Evolutionary conservation across 768 basidiomycete species (phyloP).

Genomic region (Holtermannia corniformis): DNA sequence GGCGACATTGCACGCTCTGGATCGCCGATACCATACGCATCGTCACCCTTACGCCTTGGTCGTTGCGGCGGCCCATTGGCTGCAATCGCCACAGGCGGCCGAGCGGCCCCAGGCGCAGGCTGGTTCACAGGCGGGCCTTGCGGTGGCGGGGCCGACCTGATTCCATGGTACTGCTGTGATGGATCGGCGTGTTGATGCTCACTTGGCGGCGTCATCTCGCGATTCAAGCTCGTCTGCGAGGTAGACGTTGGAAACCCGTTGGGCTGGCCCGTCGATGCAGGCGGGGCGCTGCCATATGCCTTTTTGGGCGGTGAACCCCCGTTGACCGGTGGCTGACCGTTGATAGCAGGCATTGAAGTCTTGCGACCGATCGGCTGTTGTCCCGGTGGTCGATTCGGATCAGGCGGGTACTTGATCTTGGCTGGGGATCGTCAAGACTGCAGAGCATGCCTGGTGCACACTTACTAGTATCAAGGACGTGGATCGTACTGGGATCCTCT

Average conservation of each 20-base stretch:
- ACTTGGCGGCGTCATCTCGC: too few species aligned
- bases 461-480: slow-evolving; percentile 90
- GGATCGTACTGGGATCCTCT: slow-evolving; percentile 74
- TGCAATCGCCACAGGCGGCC: slow-evolving; percentile 8
- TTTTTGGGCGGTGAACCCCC: background rate
- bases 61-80: slow-evolving; percentile 43
- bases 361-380: slow-evolving; percentile 3
- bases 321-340: background rate
- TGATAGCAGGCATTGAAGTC: slow-evolving; percentile 7
- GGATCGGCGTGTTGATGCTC: too few species aligned
- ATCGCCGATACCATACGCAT: slow-evolving; percentile 27
- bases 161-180: too few species aligned
- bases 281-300: too few species aligned
- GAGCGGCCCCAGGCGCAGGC: slow-evolving; percentile 8
- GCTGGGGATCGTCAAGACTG: slow-evolving; percentile 46
- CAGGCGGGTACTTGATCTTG: slow-evolving; percentile 82
- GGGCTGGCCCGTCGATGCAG: too few species aligned
- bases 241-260: background rate
- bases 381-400: slow-evolving; percentile 46
- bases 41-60: slow-evolving; percentile 37
- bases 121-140: too few species aligned
- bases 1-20: slow-evolving; percentile 61
- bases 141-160: too few species aligned
- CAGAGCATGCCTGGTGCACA: slow-evolving; percentile 15
- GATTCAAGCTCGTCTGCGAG: background rate